These are phyloP conservation scores for Pestalotiopsis sp. DNA, from an alignment of 2,329 filamentous ascomycete genomes.

Conservation along the genomic window DNA sequence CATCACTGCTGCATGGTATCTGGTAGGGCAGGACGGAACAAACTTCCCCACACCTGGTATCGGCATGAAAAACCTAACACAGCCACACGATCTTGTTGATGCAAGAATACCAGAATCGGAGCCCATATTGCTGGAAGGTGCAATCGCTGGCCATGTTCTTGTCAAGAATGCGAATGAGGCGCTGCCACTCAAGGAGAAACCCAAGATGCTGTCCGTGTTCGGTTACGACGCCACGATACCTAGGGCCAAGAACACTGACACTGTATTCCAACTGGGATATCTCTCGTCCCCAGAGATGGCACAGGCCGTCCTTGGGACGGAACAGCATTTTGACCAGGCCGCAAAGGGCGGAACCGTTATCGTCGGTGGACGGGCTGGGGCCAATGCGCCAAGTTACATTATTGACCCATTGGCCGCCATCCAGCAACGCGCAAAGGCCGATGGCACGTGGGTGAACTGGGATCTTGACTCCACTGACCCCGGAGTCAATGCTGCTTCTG, in stretches of 20 bases:
- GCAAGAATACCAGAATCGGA: slow-evolving; percentile 49
- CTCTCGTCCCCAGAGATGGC: slow-evolving; percentile 49
- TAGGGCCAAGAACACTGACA: slow-evolving; percentile 50
- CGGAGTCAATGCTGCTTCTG: slow-evolving; percentile 46
- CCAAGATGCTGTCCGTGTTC: slow-evolving; percentile 59
- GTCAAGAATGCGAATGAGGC: slow-evolving; percentile 71
- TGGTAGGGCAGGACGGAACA: slow-evolving; percentile 53
- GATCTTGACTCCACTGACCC: slow-evolving; percentile 52
- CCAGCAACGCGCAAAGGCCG: slow-evolving; percentile 53
- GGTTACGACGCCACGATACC: slow-evolving; percentile 64
- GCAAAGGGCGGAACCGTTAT: slow-evolving; percentile 55
- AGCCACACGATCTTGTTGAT: slow-evolving; percentile 48
- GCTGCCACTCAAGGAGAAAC: slow-evolving; percentile 63
- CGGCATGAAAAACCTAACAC: slow-evolving; percentile 63
- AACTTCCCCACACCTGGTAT: slow-evolving; percentile 47
- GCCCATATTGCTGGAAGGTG: slow-evolving; percentile 50
- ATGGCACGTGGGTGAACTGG: slow-evolving; percentile 61
- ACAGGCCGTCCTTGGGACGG: slow-evolving; percentile 43
- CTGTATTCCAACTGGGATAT: slow-evolving; percentile 47
- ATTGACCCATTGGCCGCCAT: slow-evolving; percentile 58
- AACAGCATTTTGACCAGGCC: slow-evolving; percentile 49
- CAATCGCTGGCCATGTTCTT: slow-evolving; percentile 69
- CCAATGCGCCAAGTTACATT: slow-evolving; percentile 52
- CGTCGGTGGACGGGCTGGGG: slow-evolving; percentile 53
- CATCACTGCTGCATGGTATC: slow-evolving; percentile 64